Evolutionary conservation across 257 asterid species (phyloP), one percentile per base, ranked within the genome.

Genomic region (Solanum paucissectum): DNA sequence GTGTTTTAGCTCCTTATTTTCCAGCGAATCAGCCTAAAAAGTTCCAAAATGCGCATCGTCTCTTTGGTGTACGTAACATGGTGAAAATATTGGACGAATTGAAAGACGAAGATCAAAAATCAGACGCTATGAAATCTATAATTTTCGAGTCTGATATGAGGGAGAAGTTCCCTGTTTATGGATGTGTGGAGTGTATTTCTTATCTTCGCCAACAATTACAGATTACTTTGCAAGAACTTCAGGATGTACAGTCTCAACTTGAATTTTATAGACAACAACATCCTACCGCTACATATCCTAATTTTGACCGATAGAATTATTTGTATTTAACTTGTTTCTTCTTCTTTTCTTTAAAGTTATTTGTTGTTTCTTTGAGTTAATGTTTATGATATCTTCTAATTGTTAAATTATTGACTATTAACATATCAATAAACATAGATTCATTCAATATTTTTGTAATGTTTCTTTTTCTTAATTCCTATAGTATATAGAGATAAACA

Each of bases 51-150:
- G 98, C 94, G 1, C 98, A 95, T 71, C 92, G 95, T 0, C 91
- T 95, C 1, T 96, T 87, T 60, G 99, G 99, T 0, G 98, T 96
- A 0, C 83, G 95, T 14, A 92, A 93, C 34, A 85, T 95, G 6
- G 86, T 93, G 83, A 93, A 89, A 52, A 88, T 83, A 1, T 89
- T 96, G 3, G 36, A 86, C 3, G 44, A 34, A 1, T 34, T 94
- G 55, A 21, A 81, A 1, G 90, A 87, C 0, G 64, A 74, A 1
- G 93, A 87, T 23, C 83, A 91, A 2, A 88, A 64, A 23, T 97
- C 93, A 0, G 98, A 95, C 74, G 97, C 98, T 3, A 92, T 95
- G 98, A 90, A 84, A 21, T 93, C 99, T 12, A 92, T 96, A 73
- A 92, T 93, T 14, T 95, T 87, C 38, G 98, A 96, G 79, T 88